Conservation (phyloP, 345 rosid genomes). For the Litchi chinensis region DNA sequence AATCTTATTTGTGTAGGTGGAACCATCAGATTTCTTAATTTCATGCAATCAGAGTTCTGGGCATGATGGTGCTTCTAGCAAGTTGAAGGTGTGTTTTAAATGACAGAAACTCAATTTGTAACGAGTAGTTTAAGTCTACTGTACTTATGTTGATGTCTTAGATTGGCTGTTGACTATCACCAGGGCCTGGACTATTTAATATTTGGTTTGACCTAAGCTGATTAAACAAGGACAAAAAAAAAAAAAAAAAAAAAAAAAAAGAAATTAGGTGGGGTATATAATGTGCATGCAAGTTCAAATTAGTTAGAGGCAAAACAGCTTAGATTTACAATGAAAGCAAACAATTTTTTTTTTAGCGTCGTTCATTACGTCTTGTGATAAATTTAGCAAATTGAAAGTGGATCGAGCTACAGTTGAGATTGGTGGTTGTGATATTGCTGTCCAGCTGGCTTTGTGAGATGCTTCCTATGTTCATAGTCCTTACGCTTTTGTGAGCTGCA, state of each 20-base stretch:
- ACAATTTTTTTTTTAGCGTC: background rate
- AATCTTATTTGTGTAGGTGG: constrained; percentile 46
- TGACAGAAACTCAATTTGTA: constrained; percentile 10
- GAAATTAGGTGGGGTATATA: background rate
- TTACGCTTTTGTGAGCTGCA: background rate
- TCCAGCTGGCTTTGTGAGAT: background rate
- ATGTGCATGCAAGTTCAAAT: background rate
- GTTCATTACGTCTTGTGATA: background rate
- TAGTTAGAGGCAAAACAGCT: background rate
- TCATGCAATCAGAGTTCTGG: constrained; percentile 44
- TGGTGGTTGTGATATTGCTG: background rate
- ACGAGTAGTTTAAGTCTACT: background rate
- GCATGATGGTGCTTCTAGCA: constrained; percentile 48
- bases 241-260: too few species aligned
- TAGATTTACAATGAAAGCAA: background rate
- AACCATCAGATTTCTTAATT: constrained; percentile 37
- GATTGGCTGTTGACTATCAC: constrained; percentile 6
- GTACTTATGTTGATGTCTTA: background rate
- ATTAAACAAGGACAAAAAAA: background rate
- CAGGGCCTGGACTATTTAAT: background rate
- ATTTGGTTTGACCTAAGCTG: background rate
- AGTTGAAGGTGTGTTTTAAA: constrained; percentile 62
- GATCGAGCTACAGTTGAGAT: background rate
- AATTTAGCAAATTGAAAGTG: background rate
- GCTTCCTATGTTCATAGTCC: background rate